Evolutionary conservation across 148 eudicot species (phyloP), one percentile per base, ranked within the genome.

Genomic region (Limonium bicolor): DNA sequence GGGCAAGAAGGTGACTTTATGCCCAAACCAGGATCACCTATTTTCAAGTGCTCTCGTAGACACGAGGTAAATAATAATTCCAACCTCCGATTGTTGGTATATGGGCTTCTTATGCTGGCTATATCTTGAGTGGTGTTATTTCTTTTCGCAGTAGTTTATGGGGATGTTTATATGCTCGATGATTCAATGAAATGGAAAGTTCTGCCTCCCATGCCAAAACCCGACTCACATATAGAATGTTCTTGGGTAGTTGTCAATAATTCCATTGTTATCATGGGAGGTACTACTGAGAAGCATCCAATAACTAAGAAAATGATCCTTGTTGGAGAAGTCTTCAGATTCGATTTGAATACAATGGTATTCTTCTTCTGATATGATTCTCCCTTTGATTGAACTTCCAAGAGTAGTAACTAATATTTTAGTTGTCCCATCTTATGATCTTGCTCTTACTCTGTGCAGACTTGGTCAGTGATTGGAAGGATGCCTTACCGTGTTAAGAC

Each of bases 1-100:
- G 74, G 74, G 17, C 74, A 69, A 69, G 74, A 69, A 53, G 74
- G 74, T 40, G 74, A 69, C 29, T 69, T 69, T 51, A 50, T 50
- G 74, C 35, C 74, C 32, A 69, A 69, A 55, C 74, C 74, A 17
- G 62, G 66, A 38, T 69, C 74, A 4, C 74, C 74, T 21, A 69
- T 69, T 31, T 69, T 69, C 53, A 69, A 69, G 55, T 69, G 69
- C 48, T 63, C 69, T 6, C 65, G 74, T 13, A 63, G 74, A 52
- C 56, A 49, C 15, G 73, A 68, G 73, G 73, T 68, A 22, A 15
- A 24, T 23, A 42, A 23, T 4, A 42, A 19, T 1, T 46, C 29
- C 16, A 23, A 8, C 17, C 35, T 10, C 28, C 11, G 11, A 14
- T 10, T 28, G 35, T 15, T 35, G 39, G 12, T 11, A 46, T 10